phyloP scores from a whole-genome alignment of 805 yeast species.

The Lachancea thermotolerans region DNA sequence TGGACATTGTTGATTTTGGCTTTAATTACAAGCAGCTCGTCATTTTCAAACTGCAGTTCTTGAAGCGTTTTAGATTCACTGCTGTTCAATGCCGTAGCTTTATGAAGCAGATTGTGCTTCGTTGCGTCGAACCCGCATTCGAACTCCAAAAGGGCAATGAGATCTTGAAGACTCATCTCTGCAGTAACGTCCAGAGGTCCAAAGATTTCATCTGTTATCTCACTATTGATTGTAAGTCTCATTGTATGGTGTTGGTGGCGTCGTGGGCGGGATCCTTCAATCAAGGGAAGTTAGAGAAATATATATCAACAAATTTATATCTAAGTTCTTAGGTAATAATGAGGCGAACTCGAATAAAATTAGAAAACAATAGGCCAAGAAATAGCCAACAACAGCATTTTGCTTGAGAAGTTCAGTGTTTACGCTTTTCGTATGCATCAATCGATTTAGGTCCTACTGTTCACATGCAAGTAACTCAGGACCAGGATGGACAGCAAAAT shows the following conservation, averaged over 20 bases:
- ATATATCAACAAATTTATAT: too few species aligned
- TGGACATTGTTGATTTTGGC: constrained; percentile 17
- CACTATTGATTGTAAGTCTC: constrained; percentile 48
- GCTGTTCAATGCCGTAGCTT: constrained; percentile 37
- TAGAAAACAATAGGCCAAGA: too few species aligned
- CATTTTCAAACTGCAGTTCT: constrained; percentile 44
- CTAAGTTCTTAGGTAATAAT: too few species aligned
- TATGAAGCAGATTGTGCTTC: constrained; percentile 43
- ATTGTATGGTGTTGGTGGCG: constrained; percentile 23
- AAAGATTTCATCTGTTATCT: constrained; percentile 41
- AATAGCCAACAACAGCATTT: too few species aligned
- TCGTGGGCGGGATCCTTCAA: too few species aligned
- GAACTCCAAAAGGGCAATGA: constrained; percentile 64
- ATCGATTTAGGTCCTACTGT: too few species aligned
- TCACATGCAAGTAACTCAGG: too few species aligned
- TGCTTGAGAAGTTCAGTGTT: too few species aligned
- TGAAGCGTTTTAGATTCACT: constrained; percentile 35
- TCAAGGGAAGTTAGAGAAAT: too few species aligned
- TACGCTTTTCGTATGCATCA: too few species aligned
- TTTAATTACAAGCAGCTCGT: constrained; percentile 48
- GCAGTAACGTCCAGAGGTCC: constrained; percentile 54
- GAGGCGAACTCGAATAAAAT: too few species aligned
- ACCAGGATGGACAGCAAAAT: too few species aligned
- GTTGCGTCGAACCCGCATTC: constrained; percentile 51
- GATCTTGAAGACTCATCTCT: constrained; percentile 57